Evolutionary conservation across 1,284 basidiomycete species (phyloP), one percentile per base, ranked within the genome.

Genomic region (Sporisorium graminicola): DNA sequence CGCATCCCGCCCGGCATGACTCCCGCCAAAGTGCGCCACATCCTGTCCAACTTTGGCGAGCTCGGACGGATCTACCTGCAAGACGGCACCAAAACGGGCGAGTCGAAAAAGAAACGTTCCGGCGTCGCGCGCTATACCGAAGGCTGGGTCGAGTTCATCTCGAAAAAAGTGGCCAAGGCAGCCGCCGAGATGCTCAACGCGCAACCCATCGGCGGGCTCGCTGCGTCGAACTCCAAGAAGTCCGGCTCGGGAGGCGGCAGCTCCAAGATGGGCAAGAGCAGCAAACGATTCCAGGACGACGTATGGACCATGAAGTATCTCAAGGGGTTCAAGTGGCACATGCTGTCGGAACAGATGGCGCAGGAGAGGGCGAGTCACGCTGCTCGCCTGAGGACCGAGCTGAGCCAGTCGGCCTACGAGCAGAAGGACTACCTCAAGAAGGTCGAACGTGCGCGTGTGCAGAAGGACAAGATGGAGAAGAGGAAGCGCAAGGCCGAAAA

Each of bases 301-400:
- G 91, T 99, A 8, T 99, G 97, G 97, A 98, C 97, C 49, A 97
- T 99, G 94, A 96, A 96, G 86, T 99, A 99, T 85, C 88, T 99
- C 57, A 94, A 94, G 8, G 93, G 91, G 75, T 99, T 98, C 89
- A 98, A 97, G 86, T 99, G 97, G 97, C 92, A 92, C 86, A 98
- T 98, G 95, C 88, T 99, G 69, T 95, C 94, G 13, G 97, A 98
- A 86, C 96, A 98, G 89, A 92, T 99, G 83, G 96, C 96, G 33
- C 93, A 98, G 83, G 97, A 99, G 87, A 91, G 93, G 18, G 94
- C 95, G 26, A 88, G 93, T 8, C 94, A 95, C 83, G 88, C 92
- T 8, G 93, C 95, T 2, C 91, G 93, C 78, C 87, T 99, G 22
- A 93, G 96, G 9, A 91, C 93, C 58, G 95, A 98, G 83, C 89